Evolutionary conservation across 2,329 filamentous ascomycete species (phyloP).

Genomic region (Bipolaris oryzae): DNA sequence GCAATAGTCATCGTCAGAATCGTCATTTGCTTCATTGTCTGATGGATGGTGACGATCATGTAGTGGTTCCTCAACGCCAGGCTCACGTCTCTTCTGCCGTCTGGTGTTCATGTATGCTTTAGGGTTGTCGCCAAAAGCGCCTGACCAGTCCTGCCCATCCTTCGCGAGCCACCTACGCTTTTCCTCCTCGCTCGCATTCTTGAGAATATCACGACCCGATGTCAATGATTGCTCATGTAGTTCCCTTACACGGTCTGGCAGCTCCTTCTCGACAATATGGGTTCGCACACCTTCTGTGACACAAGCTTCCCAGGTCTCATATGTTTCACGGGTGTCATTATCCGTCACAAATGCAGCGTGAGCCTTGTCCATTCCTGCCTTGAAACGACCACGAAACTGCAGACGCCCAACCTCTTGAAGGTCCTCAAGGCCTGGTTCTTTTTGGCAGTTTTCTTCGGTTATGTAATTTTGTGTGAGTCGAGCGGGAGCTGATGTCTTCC

Average conservation of each 20-base stretch:
- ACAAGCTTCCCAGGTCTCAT: slow-evolving; percentile 93
- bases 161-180: slow-evolving; percentile 78
- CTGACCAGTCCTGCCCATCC: slow-evolving; percentile 84
- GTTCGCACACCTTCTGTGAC: slow-evolving; percentile 82
- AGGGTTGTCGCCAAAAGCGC: slow-evolving; percentile 82
- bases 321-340: slow-evolving; percentile 89
- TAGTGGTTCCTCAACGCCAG: slow-evolving; percentile 58
- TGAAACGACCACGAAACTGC: slow-evolving; percentile 81
- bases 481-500: slow-evolving; percentile 75
- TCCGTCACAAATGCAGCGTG: slow-evolving; percentile 83
- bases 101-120: slow-evolving; percentile 61
- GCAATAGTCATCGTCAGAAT: slow-evolving; percentile 49
- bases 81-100: slow-evolving; percentile 62
- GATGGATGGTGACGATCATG: slow-evolving; percentile 59
- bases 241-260: slow-evolving; percentile 73
- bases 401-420: slow-evolving; percentile 81
- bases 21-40: slow-evolving; percentile 50
- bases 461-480: slow-evolving; percentile 92
- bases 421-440: slow-evolving; percentile 74
- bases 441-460: slow-evolving; percentile 73
- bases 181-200: slow-evolving; percentile 72
- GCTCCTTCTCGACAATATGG: slow-evolving; percentile 71
- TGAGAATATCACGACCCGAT: slow-evolving; percentile 80
- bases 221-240: slow-evolving; percentile 83
- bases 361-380: slow-evolving; percentile 85